Conservation (phyloP, 2,329 filamentous ascomycete genomes). For the Microcyclosporella mali region DNA sequence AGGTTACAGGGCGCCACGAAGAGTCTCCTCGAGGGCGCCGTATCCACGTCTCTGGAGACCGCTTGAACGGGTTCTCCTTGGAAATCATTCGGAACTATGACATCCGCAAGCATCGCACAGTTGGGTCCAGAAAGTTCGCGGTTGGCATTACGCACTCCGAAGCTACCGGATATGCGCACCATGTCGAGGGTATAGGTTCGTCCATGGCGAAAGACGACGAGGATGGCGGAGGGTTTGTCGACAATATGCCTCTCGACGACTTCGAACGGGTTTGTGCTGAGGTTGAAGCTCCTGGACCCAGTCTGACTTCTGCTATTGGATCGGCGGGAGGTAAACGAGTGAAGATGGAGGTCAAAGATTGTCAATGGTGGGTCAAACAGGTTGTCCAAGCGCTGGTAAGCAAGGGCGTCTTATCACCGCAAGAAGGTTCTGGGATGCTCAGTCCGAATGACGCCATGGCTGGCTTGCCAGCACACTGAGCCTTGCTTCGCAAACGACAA, state of each 20-base stretch:
- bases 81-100: slow-evolving; percentile 16
- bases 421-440: too few species aligned
- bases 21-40: slow-evolving; percentile 9
- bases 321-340: too few species aligned
- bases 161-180: background rate
- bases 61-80: slow-evolving; percentile 15
- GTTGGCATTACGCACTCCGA: background rate
- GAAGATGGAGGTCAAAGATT: slow-evolving; percentile 13
- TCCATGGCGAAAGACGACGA: slow-evolving; percentile 13
- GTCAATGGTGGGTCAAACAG: slow-evolving; percentile 17
- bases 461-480: too few species aligned
- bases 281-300: slow-evolving; percentile 11
- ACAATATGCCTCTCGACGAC: slow-evolving; percentile 11
- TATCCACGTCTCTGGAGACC: slow-evolving; percentile 16
- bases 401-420: too few species aligned
- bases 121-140: slow-evolving; percentile 5
- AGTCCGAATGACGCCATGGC: too few species aligned
- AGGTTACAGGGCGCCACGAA: background rate
- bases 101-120: slow-evolving; percentile 9
- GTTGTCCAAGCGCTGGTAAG: slow-evolving; percentile 5
- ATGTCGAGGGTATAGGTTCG: background rate
- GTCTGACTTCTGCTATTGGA: too few species aligned
- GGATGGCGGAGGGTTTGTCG: slow-evolving; percentile 13
- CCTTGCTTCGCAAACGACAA: too few species aligned
- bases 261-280: slow-evolving; percentile 9